Base-by-base conservation (phyloP, 1,284 basidiomycete species). In the Sanghuangporus baumii region DNA sequence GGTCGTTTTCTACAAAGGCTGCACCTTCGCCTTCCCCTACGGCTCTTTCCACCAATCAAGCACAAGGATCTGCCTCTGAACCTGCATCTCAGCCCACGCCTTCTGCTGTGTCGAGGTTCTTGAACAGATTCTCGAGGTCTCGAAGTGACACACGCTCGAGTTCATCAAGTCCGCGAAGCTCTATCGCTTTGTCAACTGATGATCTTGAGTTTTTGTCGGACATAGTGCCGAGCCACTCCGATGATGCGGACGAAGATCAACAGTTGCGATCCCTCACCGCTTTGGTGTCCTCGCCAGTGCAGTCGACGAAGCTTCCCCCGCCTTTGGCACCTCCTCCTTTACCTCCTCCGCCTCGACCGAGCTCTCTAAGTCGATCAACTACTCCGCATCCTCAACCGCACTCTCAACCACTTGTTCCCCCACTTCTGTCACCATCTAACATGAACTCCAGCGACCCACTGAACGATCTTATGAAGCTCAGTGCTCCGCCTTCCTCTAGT, bases 191-290 rank as follows among this genome's bases (percentile, higher is more conserved):
- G 20, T 89, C 88, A 6, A 78, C 82, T 2, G 83, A 88, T 63
- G 89, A 91, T 70, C 75, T 91, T 26, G 87, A 89, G 67, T 90
- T 88, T 67, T 77, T 91, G n/a, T 81, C 84, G 9, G 89, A 91
- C 66, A 84, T 89, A 57, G 84, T 86, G 4, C 86, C 87, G 3
- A 82, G 80, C 65, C 79, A 78, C 8, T 73, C 70, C 57, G 81
- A 85, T 65, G 72, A 69, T 5, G 74, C 73, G 14, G 74, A 76
- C 2, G 74, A 75, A 40, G 71, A 74, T n/a, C 71, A 75, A 50
- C 70, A 74, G 55, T 65, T 77, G 48, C 74, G 72, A 62, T 73
- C 72, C 12, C 69, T 84, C 38, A 72, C 75, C 37, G 48, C 65
- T 62, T 74, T 78, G 71, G 72, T 79, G 14, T 73, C 74, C 59